A percentile compares a stretch with the other conserved stretches of the same genome.
Evolutionary conservation across 1,284 basidiomycete species (phyloP).

Genomic region (Fomitopsis palustris): DNA sequence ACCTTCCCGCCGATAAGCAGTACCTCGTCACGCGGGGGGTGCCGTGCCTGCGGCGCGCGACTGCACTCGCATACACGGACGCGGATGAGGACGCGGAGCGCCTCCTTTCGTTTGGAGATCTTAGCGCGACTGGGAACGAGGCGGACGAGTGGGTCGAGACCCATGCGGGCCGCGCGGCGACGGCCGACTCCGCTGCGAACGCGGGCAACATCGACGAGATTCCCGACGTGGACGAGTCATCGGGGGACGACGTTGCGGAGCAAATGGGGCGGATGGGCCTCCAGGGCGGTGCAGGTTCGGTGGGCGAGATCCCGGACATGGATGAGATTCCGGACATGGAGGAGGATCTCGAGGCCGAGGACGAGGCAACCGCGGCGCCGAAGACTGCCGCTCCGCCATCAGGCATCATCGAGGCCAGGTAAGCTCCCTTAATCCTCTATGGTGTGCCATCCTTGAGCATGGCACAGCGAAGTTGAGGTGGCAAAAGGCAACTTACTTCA

Average conservation of each 20-base stretch:
- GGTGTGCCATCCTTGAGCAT: not conserved
- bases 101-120: conserved; percentile 72
- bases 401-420: conserved; percentile 25
- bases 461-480: conserved; percentile 51
- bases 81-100: conserved; percentile 94
- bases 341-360: conserved; percentile 35
- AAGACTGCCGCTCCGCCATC: conserved; percentile 32
- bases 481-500: conserved; percentile 84
- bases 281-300: conserved; percentile 49
- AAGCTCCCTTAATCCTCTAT: conserved; percentile 4
- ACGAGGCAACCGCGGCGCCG: conserved; percentile 80
- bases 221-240: conserved; percentile 91
- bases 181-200: conserved; percentile 46
- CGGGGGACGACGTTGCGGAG: conserved; percentile 83
- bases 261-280: conserved; percentile 60
- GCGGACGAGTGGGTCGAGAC: conserved; percentile 88
- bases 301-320: conserved; percentile 38
- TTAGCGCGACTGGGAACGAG: conserved; percentile 48
- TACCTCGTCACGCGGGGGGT: conserved; percentile 94
- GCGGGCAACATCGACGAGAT: conserved; percentile 75
- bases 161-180: conserved; percentile 66
- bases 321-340: conserved; percentile 40
- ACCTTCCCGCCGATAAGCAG: conserved; percentile 92
- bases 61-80: conserved; percentile 89
- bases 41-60: conserved; percentile 88